Conservation (phyloP, 2,329 filamentous ascomycete genomes). For the Paraconiothyrium sp. region DNA sequence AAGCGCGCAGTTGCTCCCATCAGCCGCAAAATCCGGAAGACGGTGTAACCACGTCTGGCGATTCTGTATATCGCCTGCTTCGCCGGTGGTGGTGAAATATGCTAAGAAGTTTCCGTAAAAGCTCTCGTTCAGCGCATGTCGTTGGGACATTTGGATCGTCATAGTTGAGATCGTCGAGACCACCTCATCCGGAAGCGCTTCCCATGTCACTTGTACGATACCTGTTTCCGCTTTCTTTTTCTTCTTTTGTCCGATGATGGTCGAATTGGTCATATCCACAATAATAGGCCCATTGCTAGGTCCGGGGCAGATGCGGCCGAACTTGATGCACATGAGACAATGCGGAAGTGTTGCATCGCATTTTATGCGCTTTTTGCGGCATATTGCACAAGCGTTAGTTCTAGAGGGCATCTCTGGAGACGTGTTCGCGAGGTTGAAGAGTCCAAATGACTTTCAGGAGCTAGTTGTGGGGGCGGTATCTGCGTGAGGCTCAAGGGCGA, state of each 20-base stretch:
- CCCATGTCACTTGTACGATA: not conserved
- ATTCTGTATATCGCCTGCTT: constrained; percentile 36
- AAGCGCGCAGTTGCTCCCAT: constrained; percentile 37
- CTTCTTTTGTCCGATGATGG: constrained; percentile 24
- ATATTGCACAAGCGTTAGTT: constrained; percentile 39
- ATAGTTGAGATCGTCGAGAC: constrained; percentile 4
- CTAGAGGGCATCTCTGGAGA: constrained; percentile 33
- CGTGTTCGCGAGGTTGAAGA: not conserved
- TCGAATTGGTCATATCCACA: constrained; percentile 40
- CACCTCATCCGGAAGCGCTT: constrained; percentile 11
- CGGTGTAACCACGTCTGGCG: constrained; percentile 40
- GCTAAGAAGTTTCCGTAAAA: constrained; percentile 41
- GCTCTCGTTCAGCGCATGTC: constrained; percentile 29
- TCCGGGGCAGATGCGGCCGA: constrained; percentile 36
- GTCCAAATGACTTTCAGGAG: not conserved
- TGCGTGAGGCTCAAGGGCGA: not conserved
- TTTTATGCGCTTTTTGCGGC: constrained; percentile 44
- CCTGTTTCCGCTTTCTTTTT: constrained; percentile 14
- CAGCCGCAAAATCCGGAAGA: constrained; percentile 33
- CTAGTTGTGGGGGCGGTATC: not conserved
- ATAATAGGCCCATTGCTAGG: constrained; percentile 38
- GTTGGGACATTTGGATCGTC: constrained; percentile 26
- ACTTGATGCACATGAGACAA: constrained; percentile 42
- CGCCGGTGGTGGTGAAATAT: constrained; percentile 38
- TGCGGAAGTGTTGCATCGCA: constrained; percentile 43